These are phyloP conservation scores for Mariannaea sp. DNA, from an alignment of 2,329 filamentous ascomycete genomes.

Conservation along the genomic window DNA sequence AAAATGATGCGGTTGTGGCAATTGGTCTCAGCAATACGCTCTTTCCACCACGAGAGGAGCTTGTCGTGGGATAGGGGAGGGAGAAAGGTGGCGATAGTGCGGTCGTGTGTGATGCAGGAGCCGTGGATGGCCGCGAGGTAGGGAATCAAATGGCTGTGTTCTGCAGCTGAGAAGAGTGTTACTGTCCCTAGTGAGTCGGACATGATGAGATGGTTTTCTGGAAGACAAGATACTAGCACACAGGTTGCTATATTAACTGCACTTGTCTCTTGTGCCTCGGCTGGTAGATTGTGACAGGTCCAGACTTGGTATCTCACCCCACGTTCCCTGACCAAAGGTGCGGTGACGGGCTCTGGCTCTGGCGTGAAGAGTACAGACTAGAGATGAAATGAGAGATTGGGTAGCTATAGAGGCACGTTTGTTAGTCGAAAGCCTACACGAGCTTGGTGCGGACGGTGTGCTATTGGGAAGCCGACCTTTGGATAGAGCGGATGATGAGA, in stretches of 20 bases:
- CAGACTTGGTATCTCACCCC: too few species aligned
- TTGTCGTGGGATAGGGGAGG: constrained; percentile 62
- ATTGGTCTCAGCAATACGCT: constrained; percentile 53
- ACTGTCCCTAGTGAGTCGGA: constrained; percentile 44
- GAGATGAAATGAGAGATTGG: neutral
- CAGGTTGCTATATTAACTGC: too few species aligned
- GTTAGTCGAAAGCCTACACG: neutral
- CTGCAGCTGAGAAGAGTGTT: constrained; percentile 49
- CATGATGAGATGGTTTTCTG: constrained; percentile 30
- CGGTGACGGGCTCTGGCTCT: neutral
- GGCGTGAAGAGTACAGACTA: neutral
- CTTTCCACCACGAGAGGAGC: constrained; percentile 62
- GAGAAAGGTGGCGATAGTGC: constrained; percentile 61
- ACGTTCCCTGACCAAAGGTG: neutral
- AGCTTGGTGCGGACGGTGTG: too few species aligned
- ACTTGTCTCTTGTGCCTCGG: too few species aligned
- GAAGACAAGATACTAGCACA: too few species aligned
- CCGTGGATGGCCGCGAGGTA: constrained; percentile 63
- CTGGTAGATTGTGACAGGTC: too few species aligned
- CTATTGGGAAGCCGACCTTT: too few species aligned
- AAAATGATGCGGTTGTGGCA: constrained; percentile 56
- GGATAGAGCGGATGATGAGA: too few species aligned
- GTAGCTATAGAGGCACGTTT: too few species aligned
- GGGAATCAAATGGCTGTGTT: constrained; percentile 57
- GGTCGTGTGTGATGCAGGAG: constrained; percentile 62